These are phyloP conservation scores for Colletotrichum acutatum DNA, from an alignment of 2,329 filamentous ascomycete species.

Conservation along the genomic window DNA sequence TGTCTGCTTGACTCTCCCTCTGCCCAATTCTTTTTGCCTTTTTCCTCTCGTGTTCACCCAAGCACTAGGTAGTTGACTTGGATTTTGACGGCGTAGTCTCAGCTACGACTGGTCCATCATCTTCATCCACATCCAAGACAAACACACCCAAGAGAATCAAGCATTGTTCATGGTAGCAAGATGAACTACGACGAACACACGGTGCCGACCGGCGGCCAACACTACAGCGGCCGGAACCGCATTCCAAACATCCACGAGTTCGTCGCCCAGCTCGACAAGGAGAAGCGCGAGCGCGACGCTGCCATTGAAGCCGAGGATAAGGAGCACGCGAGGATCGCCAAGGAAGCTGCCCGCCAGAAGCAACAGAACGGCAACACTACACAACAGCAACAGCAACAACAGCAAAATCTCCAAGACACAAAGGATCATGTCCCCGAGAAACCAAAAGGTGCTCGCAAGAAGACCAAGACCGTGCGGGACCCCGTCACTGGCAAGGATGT, in stretches of 20 bases:
- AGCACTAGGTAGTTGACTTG: background rate
- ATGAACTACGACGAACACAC: constrained; percentile 55
- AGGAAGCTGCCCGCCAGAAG: background rate
- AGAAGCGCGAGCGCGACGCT: constrained; percentile 81
- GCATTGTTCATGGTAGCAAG: constrained; percentile 23
- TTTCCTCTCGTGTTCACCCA: background rate
- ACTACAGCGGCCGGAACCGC: constrained; percentile 86
- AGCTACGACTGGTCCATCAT: background rate
- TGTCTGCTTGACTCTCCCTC: background rate
- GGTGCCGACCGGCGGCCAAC: constrained; percentile 64
- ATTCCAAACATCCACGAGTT: constrained; percentile 91
- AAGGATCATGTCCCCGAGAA: constrained; percentile 53
- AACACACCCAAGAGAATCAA: background rate
- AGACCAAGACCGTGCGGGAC: constrained; percentile 82
- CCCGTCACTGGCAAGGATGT: constrained; percentile 89
- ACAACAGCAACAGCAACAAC: constrained; percentile 9
- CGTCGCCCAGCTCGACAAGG: constrained; percentile 78
- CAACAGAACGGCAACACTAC: background rate
- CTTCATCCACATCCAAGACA: background rate
- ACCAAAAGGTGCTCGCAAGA: constrained; percentile 42
- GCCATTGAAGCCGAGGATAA: constrained; percentile 71
- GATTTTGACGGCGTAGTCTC: background rate
- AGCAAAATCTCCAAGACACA: constrained; percentile 42
- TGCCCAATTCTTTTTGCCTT: constrained; percentile 19
- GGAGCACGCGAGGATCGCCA: constrained; percentile 44